Base-by-base conservation (phyloP, 352 stramenopile species). In the Pythium chondricola region DNA sequence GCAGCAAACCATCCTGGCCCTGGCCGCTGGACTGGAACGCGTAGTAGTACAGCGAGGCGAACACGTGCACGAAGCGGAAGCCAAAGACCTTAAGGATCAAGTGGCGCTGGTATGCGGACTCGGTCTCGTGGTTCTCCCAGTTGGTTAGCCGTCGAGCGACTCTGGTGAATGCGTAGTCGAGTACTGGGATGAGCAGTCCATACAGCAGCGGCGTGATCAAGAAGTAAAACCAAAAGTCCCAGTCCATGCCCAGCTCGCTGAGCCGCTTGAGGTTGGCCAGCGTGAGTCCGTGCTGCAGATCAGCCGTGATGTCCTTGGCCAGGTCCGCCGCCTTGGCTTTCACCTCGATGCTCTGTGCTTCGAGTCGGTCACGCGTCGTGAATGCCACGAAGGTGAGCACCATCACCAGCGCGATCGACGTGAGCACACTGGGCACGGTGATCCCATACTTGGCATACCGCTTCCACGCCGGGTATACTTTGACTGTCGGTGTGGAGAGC, bases 81-180 rank as follows among this genome's bases (percentile, higher is more conserved):
- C 94, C 87, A 61, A 99, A 98, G 1, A 98, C 96, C 72, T 99
- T 99, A 61, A 97, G 91, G 56, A 99, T 98, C 47, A 99, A 73
- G 24, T 91, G 75, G 58, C 89, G 96, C 43, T 88, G 74, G 58
- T 95, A 87, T 20, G 54, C 65, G 22, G 71, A 85, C 58, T 92
- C 75, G 18, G 87, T 97, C 45, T 64, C 58, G 69, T 97, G 90
- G 64, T 96, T 96, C 65, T 97, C 90, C 70, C 85, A 97, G 55
- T 97, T 82, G 54, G 95, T 99, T 26, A 99, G 68, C 14, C 61
- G 67, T 8, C 71, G 69, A 3, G 96, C 96, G 38, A 96, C 50
- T 33, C 48, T 66, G 41, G 89, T 97, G 52, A 98, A 96, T 6
- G 59, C 48, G 20, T 69, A 56, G 59, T 93, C 79, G 11, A 96